Evolutionary conservation across 257 asterid genomes (phyloP).

Genomic region (Ligustrum vulgare): DNA sequence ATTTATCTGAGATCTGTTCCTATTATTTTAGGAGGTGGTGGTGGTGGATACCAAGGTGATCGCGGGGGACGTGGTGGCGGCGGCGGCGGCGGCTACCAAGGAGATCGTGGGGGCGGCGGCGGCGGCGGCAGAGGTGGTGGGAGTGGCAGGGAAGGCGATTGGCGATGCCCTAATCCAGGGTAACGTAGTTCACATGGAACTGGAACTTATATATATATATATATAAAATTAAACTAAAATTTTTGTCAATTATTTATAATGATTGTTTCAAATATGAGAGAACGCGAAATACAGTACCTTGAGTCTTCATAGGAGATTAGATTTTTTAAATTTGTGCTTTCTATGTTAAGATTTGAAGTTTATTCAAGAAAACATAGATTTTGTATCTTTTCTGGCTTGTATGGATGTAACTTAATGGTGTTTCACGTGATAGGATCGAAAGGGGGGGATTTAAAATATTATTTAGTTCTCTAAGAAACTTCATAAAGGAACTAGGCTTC

Average conservation of each 20-base stretch:
- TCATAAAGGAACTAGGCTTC: neutral
- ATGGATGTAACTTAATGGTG: neutral
- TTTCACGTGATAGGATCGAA: neutral
- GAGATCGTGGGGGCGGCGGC: constrained; percentile 67
- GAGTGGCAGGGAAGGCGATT: constrained; percentile 94
- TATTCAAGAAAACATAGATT: neutral
- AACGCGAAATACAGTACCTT: constrained; percentile 1
- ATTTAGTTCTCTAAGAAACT: neutral
- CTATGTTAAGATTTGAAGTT: neutral
- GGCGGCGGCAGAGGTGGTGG: constrained; percentile 68
- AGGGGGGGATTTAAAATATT: neutral
- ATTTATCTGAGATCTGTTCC: constrained; percentile 17
- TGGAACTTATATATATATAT: neutral
- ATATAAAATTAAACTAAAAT: neutral
- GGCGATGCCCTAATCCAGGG: constrained; percentile 97
- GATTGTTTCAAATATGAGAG: neutral
- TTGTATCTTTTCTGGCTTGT: neutral
- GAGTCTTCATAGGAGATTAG: neutral
- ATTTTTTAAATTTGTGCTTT: neutral
- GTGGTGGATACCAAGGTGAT: constrained; percentile 29
- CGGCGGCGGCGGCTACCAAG: constrained; percentile 69
- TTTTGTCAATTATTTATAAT: too few species aligned
- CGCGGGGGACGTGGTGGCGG: constrained; percentile 23
- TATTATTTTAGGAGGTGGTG: constrained; percentile 42
- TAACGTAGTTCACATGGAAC: constrained; percentile 29